Conservation (phyloP, 306 rosid species). For the Trifolium dubium region DNA sequence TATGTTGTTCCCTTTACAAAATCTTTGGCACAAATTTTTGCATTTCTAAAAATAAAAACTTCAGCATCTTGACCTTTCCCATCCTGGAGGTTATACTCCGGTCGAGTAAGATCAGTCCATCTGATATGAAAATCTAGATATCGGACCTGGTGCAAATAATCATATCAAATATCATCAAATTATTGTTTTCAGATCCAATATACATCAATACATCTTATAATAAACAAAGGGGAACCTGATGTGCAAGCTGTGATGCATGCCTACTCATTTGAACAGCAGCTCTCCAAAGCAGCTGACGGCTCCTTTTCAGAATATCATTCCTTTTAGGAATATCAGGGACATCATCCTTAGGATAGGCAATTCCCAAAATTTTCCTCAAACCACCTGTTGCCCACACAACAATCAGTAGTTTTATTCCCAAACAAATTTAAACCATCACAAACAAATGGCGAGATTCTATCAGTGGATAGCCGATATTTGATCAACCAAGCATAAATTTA, state of each 20-base stretch:
- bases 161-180: slow-evolving; percentile 19
- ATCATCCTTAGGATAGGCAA: slow-evolving; percentile 45
- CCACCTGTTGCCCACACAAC: slow-evolving; percentile 66
- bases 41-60: slow-evolving; percentile 83
- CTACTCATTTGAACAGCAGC: slow-evolving; percentile 83
- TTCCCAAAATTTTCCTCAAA: slow-evolving; percentile 61
- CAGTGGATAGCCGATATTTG: background rate
- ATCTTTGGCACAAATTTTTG: slow-evolving; percentile 63
- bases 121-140: slow-evolving; percentile 76
- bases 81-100: slow-evolving; percentile 75
- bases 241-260: slow-evolving; percentile 80
- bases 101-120: slow-evolving; percentile 88
- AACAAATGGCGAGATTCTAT: slow-evolving; percentile 6
- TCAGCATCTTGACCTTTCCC: slow-evolving; percentile 81
- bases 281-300: slow-evolving; percentile 85
- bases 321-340: no score
- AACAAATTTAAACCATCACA: slow-evolving; percentile 20
- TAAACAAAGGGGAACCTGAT: slow-evolving; percentile 63
- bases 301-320: slow-evolving; percentile 58
- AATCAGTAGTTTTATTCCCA: slow-evolving; percentile 37
- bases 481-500: slow-evolving; percentile 6
- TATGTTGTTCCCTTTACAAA: slow-evolving; percentile 48
- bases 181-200: slow-evolving; percentile 37
- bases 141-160: slow-evolving; percentile 75
- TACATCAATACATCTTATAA: slow-evolving; percentile 16